Percentiles rank a stretch among this genome's conserved stretches.
Evolutionary conservation across 345 rosid species (phyloP).

Genomic region (Fremontodendron californicum): DNA sequence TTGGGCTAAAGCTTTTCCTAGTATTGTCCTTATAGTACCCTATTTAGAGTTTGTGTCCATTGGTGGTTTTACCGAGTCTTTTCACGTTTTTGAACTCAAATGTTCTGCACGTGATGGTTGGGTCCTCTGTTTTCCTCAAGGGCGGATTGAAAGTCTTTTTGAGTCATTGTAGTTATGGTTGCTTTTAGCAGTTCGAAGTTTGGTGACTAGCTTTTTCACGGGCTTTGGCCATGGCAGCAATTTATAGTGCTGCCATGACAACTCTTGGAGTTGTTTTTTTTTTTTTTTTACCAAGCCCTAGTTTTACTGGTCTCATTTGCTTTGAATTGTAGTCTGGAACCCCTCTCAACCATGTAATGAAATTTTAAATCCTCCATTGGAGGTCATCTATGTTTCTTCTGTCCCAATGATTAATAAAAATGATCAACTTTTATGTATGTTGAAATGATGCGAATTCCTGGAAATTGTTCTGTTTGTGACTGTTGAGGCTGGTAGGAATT

Average conservation of each 20-base stretch:
- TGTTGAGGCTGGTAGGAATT: background rate
- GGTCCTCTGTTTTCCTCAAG: slow-evolving; percentile 30
- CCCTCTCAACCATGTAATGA: slow-evolving; percentile 22
- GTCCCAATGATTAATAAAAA: slow-evolving; percentile 16
- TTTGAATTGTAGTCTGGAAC: slow-evolving; percentile 27
- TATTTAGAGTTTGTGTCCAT: slow-evolving; percentile 18
- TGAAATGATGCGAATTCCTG: background rate
- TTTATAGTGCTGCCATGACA: slow-evolving; percentile 38
- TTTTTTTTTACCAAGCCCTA: slow-evolving; percentile 20
- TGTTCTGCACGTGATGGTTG: slow-evolving; percentile 28
- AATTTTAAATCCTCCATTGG: slow-evolving; percentile 23
- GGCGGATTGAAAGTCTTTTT: slow-evolving; percentile 8
- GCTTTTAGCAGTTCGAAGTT: slow-evolving; percentile 22
- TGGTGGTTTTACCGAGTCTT: slow-evolving; percentile 16
- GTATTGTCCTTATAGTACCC: background rate
- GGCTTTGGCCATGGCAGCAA: slow-evolving; percentile 45
- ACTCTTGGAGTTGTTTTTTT: slow-evolving; percentile 35
- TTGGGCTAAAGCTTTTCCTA: slow-evolving; percentile 19
- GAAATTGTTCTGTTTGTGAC: background rate
- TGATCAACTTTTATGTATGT: background rate
- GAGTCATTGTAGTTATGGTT: slow-evolving; percentile 16
- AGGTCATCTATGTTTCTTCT: slow-evolving; percentile 20
- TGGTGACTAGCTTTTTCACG: slow-evolving; percentile 28
- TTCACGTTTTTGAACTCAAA: slow-evolving; percentile 22
- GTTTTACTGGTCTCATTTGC: slow-evolving; percentile 30